Conservation (phyloP, 1,284 basidiomycete genomes). For the Fomitopsis palustris region DNA sequence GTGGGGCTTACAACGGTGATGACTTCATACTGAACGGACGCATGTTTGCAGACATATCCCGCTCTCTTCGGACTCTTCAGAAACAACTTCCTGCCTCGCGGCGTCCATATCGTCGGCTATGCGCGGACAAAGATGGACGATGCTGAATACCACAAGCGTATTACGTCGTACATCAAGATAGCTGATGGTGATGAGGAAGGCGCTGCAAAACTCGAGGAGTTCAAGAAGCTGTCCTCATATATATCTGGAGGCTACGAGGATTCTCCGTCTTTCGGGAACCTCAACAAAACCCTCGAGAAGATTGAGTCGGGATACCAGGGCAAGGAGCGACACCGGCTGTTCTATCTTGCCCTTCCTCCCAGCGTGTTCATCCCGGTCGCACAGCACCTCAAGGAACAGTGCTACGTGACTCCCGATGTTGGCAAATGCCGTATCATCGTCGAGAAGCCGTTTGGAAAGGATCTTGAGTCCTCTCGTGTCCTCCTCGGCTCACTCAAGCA, state of each 20-base stretch:
- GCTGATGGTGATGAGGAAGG: slow-evolving; percentile 57
- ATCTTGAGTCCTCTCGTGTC: slow-evolving; percentile 80
- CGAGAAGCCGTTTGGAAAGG: slow-evolving; percentile 97
- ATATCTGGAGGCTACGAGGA: slow-evolving; percentile 88
- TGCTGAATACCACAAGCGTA: slow-evolving; percentile 82
- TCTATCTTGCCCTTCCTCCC: slow-evolving; percentile 94
- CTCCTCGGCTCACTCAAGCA: slow-evolving; percentile 79
- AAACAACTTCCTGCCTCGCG: slow-evolving; percentile 77
- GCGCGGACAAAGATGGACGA: slow-evolving; percentile 93
- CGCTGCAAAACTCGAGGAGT: slow-evolving; percentile 68
- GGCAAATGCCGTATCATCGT: slow-evolving; percentile 90
- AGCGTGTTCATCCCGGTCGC: slow-evolving; percentile 90
- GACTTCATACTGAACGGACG: slow-evolving; percentile 1
- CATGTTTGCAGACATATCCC: slow-evolving; percentile 73
- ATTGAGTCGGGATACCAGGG: slow-evolving; percentile 71
- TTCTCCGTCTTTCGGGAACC: slow-evolving; percentile 69
- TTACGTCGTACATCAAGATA: slow-evolving; percentile 82
- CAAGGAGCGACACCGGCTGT: slow-evolving; percentile 74
- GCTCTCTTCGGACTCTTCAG: slow-evolving; percentile 88
- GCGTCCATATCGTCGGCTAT: slow-evolving; percentile 89
- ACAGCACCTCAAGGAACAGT: slow-evolving; percentile 77
- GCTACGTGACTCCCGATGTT: slow-evolving; percentile 57
- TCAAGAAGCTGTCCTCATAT: slow-evolving; percentile 80
- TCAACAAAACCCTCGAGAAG: slow-evolving; percentile 73
- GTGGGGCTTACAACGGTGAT: background rate